Conservation (phyloP, 768 basidiomycete genomes). For the Gymnopilus dilepis region DNA sequence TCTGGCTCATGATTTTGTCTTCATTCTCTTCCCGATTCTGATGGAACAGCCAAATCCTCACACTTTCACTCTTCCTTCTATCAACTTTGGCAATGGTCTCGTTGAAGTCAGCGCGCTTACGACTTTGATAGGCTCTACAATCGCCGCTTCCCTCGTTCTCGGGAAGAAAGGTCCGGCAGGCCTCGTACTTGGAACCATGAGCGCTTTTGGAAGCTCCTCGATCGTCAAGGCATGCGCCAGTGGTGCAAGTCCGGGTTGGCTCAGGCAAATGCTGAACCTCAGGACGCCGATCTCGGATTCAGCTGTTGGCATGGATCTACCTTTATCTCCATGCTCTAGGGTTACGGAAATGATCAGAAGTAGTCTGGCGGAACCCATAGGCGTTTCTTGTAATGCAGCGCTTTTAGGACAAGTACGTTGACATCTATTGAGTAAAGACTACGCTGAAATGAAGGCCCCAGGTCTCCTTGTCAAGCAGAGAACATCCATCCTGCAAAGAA, state of each 20-base stretch:
- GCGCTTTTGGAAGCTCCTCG: slow-evolving; percentile 31
- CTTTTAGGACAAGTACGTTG: neutral
- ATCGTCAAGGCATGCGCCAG: slow-evolving; percentile 32
- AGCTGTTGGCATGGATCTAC: slow-evolving; percentile 31
- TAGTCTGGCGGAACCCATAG: neutral
- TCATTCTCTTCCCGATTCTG: neutral
- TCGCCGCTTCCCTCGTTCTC: slow-evolving; percentile 30
- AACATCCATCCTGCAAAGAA: slow-evolving; percentile 22
- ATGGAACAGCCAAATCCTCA: neutral
- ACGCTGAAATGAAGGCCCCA: neutral
- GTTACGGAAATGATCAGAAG: slow-evolving; percentile 5
- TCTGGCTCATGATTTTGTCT: neutral
- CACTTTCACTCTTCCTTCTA: neutral
- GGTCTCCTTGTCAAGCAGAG: neutral
- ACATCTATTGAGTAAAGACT: too few species aligned
- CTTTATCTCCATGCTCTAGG: slow-evolving; percentile 6
- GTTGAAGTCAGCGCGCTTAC: slow-evolving; percentile 23
- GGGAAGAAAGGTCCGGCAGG: slow-evolving; percentile 34
- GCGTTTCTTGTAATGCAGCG: neutral
- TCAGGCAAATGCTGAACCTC: slow-evolving; percentile 33
- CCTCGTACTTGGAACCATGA: slow-evolving; percentile 35
- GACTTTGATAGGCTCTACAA: slow-evolving; percentile 30
- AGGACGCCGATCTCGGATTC: slow-evolving; percentile 26
- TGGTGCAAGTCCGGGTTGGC: slow-evolving; percentile 31
- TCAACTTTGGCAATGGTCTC: slow-evolving; percentile 13